phyloP scores from a whole-genome alignment of 495 filamentous ascomycete species.

The Rusavskia elegans region DNA sequence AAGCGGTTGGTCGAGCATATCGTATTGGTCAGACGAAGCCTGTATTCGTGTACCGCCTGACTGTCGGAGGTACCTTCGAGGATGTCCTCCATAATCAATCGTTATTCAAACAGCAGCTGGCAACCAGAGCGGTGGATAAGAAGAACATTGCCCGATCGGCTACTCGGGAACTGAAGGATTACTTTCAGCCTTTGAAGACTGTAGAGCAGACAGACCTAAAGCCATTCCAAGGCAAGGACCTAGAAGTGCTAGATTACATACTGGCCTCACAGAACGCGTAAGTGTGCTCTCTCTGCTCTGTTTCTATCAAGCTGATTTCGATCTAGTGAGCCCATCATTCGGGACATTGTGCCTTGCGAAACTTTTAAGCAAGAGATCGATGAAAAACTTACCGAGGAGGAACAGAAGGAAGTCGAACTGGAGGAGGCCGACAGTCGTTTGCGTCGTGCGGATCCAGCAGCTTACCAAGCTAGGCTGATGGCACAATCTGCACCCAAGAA shows the following conservation, averaged over 20 bases:
- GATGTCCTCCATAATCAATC: slow-evolving; percentile 51
- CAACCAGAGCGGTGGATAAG: slow-evolving; percentile 67
- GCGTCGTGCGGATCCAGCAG: slow-evolving; percentile 27
- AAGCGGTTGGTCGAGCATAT: slow-evolving; percentile 78
- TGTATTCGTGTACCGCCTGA: slow-evolving; percentile 80
- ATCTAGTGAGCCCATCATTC: slow-evolving; percentile 23
- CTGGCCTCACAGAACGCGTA: slow-evolving; percentile 20
- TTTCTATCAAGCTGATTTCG: neutral
- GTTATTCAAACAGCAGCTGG: slow-evolving; percentile 67
- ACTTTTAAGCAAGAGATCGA: slow-evolving; percentile 41
- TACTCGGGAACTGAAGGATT: slow-evolving; percentile 28
- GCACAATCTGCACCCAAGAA: neutral
- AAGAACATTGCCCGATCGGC: slow-evolving; percentile 51
- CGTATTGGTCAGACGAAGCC: slow-evolving; percentile 71
- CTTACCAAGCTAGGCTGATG: slow-evolving; percentile 14
- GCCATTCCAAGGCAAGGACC: slow-evolving; percentile 44
- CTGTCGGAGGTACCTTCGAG: slow-evolving; percentile 67
- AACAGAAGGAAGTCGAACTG: slow-evolving; percentile 28
- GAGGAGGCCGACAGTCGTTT: slow-evolving; percentile 26
- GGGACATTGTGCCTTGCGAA: slow-evolving; percentile 37
- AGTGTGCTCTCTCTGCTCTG: neutral
- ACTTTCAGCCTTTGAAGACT: slow-evolving; percentile 39
- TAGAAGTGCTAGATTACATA: slow-evolving; percentile 50
- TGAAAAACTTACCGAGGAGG: slow-evolving; percentile 43
- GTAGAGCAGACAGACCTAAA: slow-evolving; percentile 36